These are phyloP conservation scores for Bolboschoenoplectus hybrid DNA, from an alignment of 202 grass and related monocot species.

Conservation along the genomic window DNA sequence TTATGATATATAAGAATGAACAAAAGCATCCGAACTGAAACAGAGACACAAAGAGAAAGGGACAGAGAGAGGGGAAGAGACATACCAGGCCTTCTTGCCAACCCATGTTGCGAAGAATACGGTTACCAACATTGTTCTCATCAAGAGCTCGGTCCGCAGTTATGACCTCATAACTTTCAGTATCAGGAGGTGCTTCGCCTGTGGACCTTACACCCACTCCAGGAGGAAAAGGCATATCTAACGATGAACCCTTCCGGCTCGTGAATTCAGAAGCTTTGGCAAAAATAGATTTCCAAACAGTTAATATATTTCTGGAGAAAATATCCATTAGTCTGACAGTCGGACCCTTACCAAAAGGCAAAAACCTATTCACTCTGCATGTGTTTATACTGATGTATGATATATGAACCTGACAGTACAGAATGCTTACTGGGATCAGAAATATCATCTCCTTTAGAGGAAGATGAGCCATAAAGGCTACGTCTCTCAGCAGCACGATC, in stretches of 20 bases:
- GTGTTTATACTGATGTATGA: constrained; percentile 4
- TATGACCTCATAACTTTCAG: constrained; percentile 91
- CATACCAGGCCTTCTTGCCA: constrained; percentile 98
- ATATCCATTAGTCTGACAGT: constrained; percentile 12
- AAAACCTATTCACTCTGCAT: background rate
- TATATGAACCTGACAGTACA: constrained; percentile 26
- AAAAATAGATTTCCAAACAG: constrained; percentile 79
- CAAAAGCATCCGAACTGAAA: background rate
- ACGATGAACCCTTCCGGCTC: constrained; percentile 73
- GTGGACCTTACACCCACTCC: constrained; percentile 77
- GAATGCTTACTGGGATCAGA: constrained; percentile 78
- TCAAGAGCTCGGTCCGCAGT: constrained; percentile 80
- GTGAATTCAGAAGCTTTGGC: constrained; percentile 71
- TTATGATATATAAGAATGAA: constrained; percentile 8
- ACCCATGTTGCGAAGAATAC: constrained; percentile 96
- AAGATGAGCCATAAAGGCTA: constrained; percentile 78
- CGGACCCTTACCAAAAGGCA: background rate
- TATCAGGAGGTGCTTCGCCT: constrained; percentile 59
- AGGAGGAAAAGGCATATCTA: constrained; percentile 93
- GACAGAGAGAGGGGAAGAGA: constrained; percentile 22
- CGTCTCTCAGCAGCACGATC: constrained; percentile 97
- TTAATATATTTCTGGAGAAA: constrained; percentile 24
- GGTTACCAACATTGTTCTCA: constrained; percentile 94
- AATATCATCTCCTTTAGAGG: constrained; percentile 51
- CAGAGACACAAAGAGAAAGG: background rate